Conservation (phyloP, 73 alveolate genomes). For the Paramecium biaurelia region DNA sequence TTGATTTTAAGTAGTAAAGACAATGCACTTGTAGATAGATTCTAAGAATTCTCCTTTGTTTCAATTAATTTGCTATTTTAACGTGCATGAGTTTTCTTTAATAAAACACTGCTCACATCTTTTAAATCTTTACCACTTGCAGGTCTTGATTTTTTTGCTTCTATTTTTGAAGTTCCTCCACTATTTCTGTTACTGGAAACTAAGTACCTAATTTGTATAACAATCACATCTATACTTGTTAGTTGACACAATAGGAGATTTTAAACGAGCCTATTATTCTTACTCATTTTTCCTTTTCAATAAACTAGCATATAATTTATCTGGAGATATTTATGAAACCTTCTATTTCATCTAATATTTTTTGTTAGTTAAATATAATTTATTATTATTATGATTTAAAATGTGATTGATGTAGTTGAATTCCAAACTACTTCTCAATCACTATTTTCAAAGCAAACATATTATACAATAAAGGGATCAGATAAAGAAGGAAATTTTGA, state of each 20-base stretch:
- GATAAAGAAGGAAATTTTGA: conserved; percentile 81
- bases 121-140: conserved; percentile 24
- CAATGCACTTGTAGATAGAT: not conserved
- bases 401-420: not conserved
- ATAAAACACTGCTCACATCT: not conserved
- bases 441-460: conserved; percentile 50
- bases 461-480: conserved; percentile 73
- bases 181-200: conserved; percentile 18
- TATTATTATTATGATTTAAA: not conserved
- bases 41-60: conserved; percentile 15
- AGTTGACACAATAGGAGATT: not conserved
- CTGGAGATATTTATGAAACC: conserved; percentile 27
- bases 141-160: conserved; percentile 30
- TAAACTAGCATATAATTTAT: conserved; percentile 30
- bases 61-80: conserved; percentile 44
- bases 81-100: conserved; percentile 40
- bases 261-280: not conserved
- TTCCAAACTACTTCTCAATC: not conserved
- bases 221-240: not conserved
- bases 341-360: not conserved
- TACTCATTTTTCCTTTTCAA: not conserved
- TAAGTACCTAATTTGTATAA: not conserved
- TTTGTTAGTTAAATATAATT: not conserved
- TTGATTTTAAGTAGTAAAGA: not conserved
- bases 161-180: not conserved